phyloP scores from a whole-genome alignment of 2,329 filamentous ascomycete genomes.

The Talaromyces sp. region DNA sequence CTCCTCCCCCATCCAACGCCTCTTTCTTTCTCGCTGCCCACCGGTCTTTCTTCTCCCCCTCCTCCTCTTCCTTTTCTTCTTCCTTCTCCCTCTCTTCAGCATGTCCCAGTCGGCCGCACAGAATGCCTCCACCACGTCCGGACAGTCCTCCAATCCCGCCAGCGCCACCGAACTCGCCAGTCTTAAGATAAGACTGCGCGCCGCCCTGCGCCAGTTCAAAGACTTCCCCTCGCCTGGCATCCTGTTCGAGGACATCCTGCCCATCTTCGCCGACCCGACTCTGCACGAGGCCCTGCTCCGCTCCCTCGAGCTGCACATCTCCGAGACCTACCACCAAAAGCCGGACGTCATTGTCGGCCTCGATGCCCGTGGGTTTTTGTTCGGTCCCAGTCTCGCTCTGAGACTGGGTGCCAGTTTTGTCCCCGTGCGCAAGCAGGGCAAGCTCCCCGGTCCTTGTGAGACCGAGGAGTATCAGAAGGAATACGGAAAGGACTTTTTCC shows the following conservation, averaged over 20 bases:
- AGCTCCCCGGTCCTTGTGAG: slow-evolving; percentile 83
- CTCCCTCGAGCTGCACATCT: slow-evolving; percentile 78
- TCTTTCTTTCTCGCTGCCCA: slow-evolving; percentile 1
- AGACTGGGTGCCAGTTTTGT: slow-evolving; percentile 80
- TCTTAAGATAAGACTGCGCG: slow-evolving; percentile 64
- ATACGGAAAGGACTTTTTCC: slow-evolving; percentile 91
- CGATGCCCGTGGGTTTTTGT: slow-evolving; percentile 91
- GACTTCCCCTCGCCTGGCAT: slow-evolving; percentile 93
- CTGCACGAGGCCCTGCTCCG: slow-evolving; percentile 73
- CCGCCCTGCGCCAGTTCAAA: slow-evolving; percentile 74
- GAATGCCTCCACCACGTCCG: slow-evolving; percentile 35
- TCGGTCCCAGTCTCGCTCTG: slow-evolving; percentile 84
- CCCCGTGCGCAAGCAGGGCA: slow-evolving; percentile 90
- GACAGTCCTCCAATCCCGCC: slow-evolving; percentile 43
- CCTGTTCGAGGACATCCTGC: slow-evolving; percentile 96
- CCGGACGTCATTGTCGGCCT: slow-evolving; percentile 91
- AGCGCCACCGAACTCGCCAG: slow-evolving; percentile 51
- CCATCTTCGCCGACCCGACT: slow-evolving; percentile 75
- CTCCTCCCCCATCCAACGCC: slow-evolving; percentile 10
- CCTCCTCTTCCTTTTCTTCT: slow-evolving; percentile 13
- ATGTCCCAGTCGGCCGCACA: slow-evolving; percentile 34
- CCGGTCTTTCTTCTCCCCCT: background rate
- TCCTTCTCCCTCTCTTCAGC: slow-evolving; percentile 22
- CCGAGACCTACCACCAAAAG: slow-evolving; percentile 57
- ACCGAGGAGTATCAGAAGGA: slow-evolving; percentile 90